Base-by-base conservation (phyloP, 192 early-diverging fungal species). In the Phlyctochytrium arcticum region DNA sequence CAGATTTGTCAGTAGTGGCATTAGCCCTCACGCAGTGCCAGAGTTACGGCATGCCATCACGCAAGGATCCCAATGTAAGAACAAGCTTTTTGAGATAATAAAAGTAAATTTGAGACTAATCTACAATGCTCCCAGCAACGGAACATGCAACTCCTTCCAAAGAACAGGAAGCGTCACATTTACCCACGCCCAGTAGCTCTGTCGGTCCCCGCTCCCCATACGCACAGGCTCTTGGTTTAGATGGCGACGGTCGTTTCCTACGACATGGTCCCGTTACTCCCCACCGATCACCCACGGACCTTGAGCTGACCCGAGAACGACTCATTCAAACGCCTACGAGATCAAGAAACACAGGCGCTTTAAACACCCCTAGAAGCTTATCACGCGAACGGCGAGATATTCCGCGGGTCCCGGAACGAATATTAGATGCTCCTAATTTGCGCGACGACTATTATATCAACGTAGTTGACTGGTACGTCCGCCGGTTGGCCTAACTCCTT, bases 391-490 rank as follows among this genome's bases (percentile, higher is more conserved):
- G 12, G 24, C 12, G 58, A 46, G 34, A 48, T 17, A 46, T 60
- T 48, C 58, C 58, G 23, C 10, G 42, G n/a, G 9, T 44, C 6
- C 90, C 95, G 0, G 90, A 91, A 62, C 82, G 86, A 31, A 78
- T 96, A 3, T 76, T 98, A 31, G 95, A 98, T 76, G 93, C 94
- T 1, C 93, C 92, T 3, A 85, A 85, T 0, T 65, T 98, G 59
- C 60, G 79, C 67, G 70, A 84, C 69, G 61, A 85, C 61, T 70
- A 71, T 48, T 71, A 72, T 67, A 71, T 75, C 8, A 80, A 76
- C 57, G 57, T 84, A 31, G 36, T 84, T 24, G 77, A 83, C 57
- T 84, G 82, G 82, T 65, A 7, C 17, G 61, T 46, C 55, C 23
- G 7, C 55, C 27, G 19, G 31, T 7, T 34, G 39, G 9, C n/a